A percentile compares a stretch with the other conserved stretches of the same genome.
Conservation (phyloP, 2,329 filamentous ascomycete species). For the Curvularia hawaiiensis region DNA sequence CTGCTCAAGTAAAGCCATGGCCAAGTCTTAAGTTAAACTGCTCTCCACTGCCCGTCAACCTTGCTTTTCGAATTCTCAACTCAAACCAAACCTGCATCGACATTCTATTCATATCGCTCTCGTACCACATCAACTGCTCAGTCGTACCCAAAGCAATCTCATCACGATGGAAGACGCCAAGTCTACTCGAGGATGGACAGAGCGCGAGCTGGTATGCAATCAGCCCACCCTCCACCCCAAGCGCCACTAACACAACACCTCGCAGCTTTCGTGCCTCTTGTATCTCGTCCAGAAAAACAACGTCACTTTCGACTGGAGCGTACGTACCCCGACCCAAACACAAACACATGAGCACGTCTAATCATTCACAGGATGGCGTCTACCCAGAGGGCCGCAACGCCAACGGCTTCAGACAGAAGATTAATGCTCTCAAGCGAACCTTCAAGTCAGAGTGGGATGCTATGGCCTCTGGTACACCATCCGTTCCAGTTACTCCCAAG, state of each 20-base stretch:
- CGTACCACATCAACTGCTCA: background rate
- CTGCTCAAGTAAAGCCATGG: background rate
- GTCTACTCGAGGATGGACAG: constrained; percentile 1
- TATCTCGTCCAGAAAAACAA: constrained; percentile 9
- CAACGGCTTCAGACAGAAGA: constrained; percentile 29
- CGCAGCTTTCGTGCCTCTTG: constrained; percentile 24
- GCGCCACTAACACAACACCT: constrained; percentile 9
- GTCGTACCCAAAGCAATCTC: background rate
- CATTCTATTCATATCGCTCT: background rate
- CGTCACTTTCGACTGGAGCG: constrained; percentile 22
- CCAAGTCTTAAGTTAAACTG: background rate
- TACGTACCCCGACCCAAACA: background rate
- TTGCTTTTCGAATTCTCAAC: background rate
- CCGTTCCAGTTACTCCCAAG: background rate
- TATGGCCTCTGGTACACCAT: constrained; percentile 16
- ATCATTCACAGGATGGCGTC: constrained; percentile 21
- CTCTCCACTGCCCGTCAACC: background rate
- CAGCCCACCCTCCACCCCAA: background rate
- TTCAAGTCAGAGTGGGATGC: constrained; percentile 23
- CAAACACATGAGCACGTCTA: background rate
- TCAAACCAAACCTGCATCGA: background rate
- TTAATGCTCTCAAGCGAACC: constrained; percentile 19
- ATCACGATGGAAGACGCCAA: background rate
- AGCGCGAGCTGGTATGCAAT: background rate
- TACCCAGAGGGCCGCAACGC: constrained; percentile 25